Base-by-base conservation (phyloP, 1,139 yeast genomes). In the Lodderomyces jiufengensis region DNA sequence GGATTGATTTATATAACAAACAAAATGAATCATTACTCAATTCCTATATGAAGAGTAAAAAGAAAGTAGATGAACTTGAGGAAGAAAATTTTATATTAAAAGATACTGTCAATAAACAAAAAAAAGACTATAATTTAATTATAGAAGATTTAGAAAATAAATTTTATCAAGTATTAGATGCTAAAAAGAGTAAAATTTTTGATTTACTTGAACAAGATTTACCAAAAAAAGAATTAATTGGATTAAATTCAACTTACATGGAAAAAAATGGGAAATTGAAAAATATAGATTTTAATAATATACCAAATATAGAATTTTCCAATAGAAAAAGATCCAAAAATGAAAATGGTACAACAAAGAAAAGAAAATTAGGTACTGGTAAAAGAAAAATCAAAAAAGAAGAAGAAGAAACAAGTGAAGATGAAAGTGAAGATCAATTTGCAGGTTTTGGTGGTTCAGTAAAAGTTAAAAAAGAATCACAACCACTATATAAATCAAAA, bases 101-200 rank as follows among this genome's bases (percentile, higher is more conserved):
- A n/a, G 34, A 37, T n/a, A 50, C 49, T 29, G 47, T 50, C 24
- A 48, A 46, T 15, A 41, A 38, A 14, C 43, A 52, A 36, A 51
- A 48, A 25, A 31, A 31, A 5, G 66, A 66, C 30, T 59, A 60
- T 40, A 40, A 54, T 11, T 27, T 27, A 12, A 58, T 69, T 3
- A 43, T 62, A 3, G 40, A 48, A 2, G 73, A 70, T 45, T 37
- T 68, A 24, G 64, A 66, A 40, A 54, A 50, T 38, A 63, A 66
- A 43, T 66, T 66, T 36, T 61, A 60, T 41, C 62, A 55, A 35
- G 57, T 65, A 5, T 49, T 70, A 31, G 57, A 60, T 37, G 42
- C 62, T 18, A 70, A 70, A 44, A 66, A 67, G 44, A 57, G 55
- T 35, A 54, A 47, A 41, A 69, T 69, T 8, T 55, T 66, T 50